Percentiles rank a stretch among this genome's conserved stretches.
Conservation (phyloP, 1,284 basidiomycete species). For the Austropuccinia psidii region DNA sequence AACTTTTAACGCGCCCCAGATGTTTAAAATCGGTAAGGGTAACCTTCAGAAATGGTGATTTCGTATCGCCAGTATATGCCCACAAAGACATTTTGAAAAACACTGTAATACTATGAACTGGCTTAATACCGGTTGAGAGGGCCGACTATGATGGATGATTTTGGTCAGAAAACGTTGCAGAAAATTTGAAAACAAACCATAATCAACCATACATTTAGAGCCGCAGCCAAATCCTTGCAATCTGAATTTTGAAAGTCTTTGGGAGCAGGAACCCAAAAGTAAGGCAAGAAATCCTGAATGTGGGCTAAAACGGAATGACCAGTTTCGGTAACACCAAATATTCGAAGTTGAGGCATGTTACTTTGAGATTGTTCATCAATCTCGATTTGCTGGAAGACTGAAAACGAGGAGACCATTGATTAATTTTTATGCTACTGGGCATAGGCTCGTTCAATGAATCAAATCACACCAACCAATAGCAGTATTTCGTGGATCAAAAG, state of each 20-base stretch:
- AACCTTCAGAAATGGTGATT: slow-evolving; percentile 72
- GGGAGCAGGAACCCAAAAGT: slow-evolving; percentile 80
- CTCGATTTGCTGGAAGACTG: slow-evolving; percentile 84
- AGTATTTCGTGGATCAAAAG: slow-evolving; percentile 58
- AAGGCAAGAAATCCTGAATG: slow-evolving; percentile 73
- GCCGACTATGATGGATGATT: too few species aligned
- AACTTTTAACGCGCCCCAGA: slow-evolving; percentile 80
- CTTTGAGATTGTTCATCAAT: slow-evolving; percentile 65
- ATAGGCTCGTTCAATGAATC: neutral
- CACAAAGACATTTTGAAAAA: slow-evolving; percentile 64
- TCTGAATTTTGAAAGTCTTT: slow-evolving; percentile 68
- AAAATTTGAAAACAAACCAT: neutral
- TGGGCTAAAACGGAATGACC: slow-evolving; percentile 81
- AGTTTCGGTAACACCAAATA: slow-evolving; percentile 80
- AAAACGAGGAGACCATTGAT: slow-evolving; percentile 42
- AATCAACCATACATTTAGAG: slow-evolving; percentile 62
- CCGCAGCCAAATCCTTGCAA: slow-evolving; percentile 58
- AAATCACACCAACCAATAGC: slow-evolving; percentile 57
- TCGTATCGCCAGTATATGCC: slow-evolving; percentile 77
- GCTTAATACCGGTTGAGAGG: slow-evolving; percentile 40
- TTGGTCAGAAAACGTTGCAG: neutral
- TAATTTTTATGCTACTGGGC: slow-evolving; percentile 44
- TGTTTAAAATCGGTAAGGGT: slow-evolving; percentile 63
- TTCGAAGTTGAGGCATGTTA: slow-evolving; percentile 57
- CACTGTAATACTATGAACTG: slow-evolving; percentile 50